These are phyloP conservation scores for Fraxinus quadrangulata DNA, from an alignment of 257 asterid species.

Conservation along the genomic window DNA sequence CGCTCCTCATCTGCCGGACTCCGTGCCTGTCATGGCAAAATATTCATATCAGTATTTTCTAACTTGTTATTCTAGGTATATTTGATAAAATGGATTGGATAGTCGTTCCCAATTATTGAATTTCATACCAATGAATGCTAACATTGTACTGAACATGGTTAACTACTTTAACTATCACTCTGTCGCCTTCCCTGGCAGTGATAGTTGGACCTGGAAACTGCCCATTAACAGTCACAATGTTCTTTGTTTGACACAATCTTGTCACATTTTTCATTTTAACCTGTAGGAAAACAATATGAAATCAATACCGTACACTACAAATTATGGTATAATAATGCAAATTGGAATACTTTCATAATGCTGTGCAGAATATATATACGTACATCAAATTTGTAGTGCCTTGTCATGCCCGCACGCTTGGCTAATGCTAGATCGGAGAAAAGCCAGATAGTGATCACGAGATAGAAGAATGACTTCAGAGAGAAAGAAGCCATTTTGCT, in stretches of 20 bases:
- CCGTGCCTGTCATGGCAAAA: slow-evolving; percentile 24
- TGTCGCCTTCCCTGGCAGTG: slow-evolving; percentile 67
- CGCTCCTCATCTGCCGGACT: slow-evolving; percentile 24
- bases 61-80: neutral
- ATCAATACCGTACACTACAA: neutral
- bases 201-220: slow-evolving; percentile 66
- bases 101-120: neutral
- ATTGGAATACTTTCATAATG: neutral
- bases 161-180: slow-evolving; percentile 52
- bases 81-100: neutral
- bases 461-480: slow-evolving; percentile 13
- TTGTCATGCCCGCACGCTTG: slow-evolving; percentile 41
- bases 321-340: neutral
- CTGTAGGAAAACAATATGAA: slow-evolving; percentile 22
- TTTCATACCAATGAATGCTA: slow-evolving; percentile 54
- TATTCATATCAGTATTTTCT: neutral
- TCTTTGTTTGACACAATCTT: slow-evolving; percentile 60
- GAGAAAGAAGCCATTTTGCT: slow-evolving; percentile 32
- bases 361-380: neutral
- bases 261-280: slow-evolving; percentile 54
- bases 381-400: slow-evolving; percentile 60
- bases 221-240: slow-evolving; percentile 62
- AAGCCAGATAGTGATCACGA: slow-evolving; percentile 27
- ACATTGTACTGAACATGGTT: slow-evolving; percentile 59
- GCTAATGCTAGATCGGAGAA: slow-evolving; percentile 33